These are phyloP conservation scores for Dactylellina leptospora DNA, from an alignment of 2,329 filamentous ascomycete genomes.

Conservation along the genomic window DNA sequence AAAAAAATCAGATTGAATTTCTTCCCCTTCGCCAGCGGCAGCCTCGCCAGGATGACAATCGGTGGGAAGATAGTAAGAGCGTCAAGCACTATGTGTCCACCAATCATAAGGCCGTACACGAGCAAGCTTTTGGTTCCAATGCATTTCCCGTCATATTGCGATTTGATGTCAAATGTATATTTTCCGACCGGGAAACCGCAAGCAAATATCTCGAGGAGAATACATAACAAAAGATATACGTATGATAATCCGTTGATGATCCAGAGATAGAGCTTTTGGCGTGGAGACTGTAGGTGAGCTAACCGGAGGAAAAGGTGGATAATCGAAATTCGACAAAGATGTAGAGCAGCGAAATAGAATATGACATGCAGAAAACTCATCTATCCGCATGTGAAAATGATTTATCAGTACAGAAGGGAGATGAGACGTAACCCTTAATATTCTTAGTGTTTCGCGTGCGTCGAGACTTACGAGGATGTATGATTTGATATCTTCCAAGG, in stretches of 20 bases:
- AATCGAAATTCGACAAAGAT: conserved; percentile 16
- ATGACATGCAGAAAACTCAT: conserved; percentile 15
- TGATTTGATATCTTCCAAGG: not conserved
- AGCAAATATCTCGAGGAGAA: conserved; percentile 10
- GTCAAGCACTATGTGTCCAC: conserved; percentile 16
- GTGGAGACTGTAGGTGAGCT: conserved; percentile 5
- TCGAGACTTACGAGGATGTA: conserved; percentile 11
- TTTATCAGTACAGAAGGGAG: not conserved
- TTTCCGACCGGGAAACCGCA: not conserved
- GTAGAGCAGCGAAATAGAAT: not conserved
- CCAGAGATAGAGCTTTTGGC: conserved; percentile 7
- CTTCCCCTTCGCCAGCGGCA: conserved; percentile 9
- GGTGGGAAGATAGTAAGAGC: conserved; percentile 34
- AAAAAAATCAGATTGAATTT: conserved; percentile 34
- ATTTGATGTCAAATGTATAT: not conserved
- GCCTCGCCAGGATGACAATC: not conserved
- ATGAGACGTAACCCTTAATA: too few species aligned
- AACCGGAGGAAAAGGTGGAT: conserved; percentile 33
- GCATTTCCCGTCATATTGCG: conserved; percentile 18
- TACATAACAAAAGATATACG: not conserved
- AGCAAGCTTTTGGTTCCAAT: not conserved
- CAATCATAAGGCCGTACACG: conserved; percentile 5
- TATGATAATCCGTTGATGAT: conserved; percentile 12
- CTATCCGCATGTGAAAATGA: not conserved
- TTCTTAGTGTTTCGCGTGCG: too few species aligned